Evolutionary conservation across 1,284 basidiomycete genomes (phyloP), one percentile per base, ranked within the genome.

Genomic region (Cutaneotrichosporon sp.): DNA sequence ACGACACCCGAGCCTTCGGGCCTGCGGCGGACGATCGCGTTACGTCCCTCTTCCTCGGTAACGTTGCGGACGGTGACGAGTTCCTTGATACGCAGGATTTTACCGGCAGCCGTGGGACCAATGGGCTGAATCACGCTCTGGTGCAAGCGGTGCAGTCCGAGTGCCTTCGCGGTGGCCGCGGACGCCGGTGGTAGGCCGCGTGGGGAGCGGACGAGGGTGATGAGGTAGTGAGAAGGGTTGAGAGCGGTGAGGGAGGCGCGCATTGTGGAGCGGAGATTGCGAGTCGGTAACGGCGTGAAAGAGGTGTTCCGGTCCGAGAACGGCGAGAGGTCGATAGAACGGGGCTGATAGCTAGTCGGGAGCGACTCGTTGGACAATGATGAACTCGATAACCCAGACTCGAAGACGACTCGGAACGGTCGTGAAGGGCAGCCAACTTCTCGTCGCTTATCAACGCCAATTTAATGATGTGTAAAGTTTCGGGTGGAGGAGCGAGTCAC

Each of bases 41-140:
- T 52, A 49, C 64, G 55, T 17, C 52, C 47, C 42, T 70, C 61
- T 49, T 61, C 60, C 54, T 68, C 59, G 7, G 60, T 63, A 5
- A 80, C 78, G 57, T 79, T 79, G 54, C 72, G 68, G 25, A 80
- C 79, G 29, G 72, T 66, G 9, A 80, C 76, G 42, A 80, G 62
- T 67, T 80, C 79, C 68, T 80, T 80, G 44, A 80, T 75, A 20
- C 62, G 66, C 17, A 80, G 63, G 31, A 80, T 77, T 52, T 74
- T 68, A 24, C 79, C 79, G 3, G 78, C 78, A 24, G 67, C 64
- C 2, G 67, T 11, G 64, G 61, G 1, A 61, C 62, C 34, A 43
- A 76, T 75, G 6, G 70, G 71, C 26, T 76, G 75, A 51, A 79
- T 71, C 12, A 79, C 76, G 19, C 70, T 72, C 60, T 77, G 72